Base-by-base conservation (phyloP, 192 early-diverging fungal genomes). In the Globomyces pollinis-pini region DNA sequence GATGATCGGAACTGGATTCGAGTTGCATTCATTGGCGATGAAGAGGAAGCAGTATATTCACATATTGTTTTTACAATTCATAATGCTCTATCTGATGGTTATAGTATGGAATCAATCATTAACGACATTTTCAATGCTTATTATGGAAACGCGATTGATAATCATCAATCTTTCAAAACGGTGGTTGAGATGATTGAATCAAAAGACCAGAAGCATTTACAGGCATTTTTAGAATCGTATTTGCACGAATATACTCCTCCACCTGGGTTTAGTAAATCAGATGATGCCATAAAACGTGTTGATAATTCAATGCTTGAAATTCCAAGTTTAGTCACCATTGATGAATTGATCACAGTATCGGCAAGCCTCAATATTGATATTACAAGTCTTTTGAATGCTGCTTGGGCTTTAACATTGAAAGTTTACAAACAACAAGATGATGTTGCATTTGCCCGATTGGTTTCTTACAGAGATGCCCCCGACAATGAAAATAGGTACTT, bases 1-100 rank as follows among this genome's bases (percentile, higher is more conserved):
- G 0, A 3, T 21, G 23, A 47, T 26, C 44, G 23, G 28, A 12
- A 26, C 24, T 59, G 36, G 32, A 35, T 32, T 20, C n/a, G 55
- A 21, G 16, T 43, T 9, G 54, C 31, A 8, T 24, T 65, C 20
- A 12, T 66, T 6, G 30, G 66, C 16, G n/a, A 15, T 20, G 44
- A 47, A 47, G 23, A 13, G 21, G 29, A 18, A 8, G 16, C 23
- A 1, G 28, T 28, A 47, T 26, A 26, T 26, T 28, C 44, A 6
- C 60, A 54, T 35, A 24, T 71, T 23, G 35, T 69, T 20, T 23
- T 68, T 28, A 41, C 56, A 15, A 28, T 67, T 8, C 67, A 70
- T 44, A 67, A 72, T 43, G 62, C 58, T 3, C 9, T 69, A 2
- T 72, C 65, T 57, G 70, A 72, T 33, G 70, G 63, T 24, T 67